Evolutionary conservation across 345 rosid genomes (phyloP).

Genomic region (Litchi chinensis): DNA sequence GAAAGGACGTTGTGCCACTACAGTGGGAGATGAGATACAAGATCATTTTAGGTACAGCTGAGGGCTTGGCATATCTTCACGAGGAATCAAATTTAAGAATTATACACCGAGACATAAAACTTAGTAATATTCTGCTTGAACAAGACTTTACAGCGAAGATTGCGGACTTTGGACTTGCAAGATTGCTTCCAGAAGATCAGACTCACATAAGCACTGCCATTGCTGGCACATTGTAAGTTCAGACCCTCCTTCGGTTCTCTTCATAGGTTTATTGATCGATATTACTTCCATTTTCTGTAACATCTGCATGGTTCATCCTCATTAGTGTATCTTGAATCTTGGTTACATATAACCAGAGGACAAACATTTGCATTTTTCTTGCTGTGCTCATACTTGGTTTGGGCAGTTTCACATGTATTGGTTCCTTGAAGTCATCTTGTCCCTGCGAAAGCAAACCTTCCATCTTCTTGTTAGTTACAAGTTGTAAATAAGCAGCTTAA

Average conservation of each 20-base stretch:
- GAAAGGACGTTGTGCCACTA: constrained; percentile 42
- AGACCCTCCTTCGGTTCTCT: background rate
- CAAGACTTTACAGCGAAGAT: constrained; percentile 66
- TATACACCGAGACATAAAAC: constrained; percentile 89
- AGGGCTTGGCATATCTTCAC: constrained; percentile 83
- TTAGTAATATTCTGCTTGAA: constrained; percentile 74
- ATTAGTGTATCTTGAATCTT: background rate
- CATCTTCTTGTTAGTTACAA: background rate
- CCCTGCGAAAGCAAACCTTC: background rate
- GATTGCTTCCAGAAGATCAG: constrained; percentile 68
- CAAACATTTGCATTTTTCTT: background rate
- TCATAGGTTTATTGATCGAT: background rate
- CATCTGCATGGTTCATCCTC: too few relatives aligned
- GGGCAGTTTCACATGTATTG: background rate
- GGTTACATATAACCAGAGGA: background rate
- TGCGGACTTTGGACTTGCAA: constrained; percentile 93
- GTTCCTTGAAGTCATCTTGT: background rate
- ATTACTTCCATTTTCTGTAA: background rate
- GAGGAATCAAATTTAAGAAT: constrained; percentile 73
- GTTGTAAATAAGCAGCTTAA: too few relatives aligned
- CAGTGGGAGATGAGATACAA: constrained; percentile 59
- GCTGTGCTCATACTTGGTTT: background rate
- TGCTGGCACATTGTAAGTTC: constrained; percentile 83
- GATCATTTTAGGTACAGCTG: constrained; percentile 73
- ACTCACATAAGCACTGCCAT: constrained; percentile 76